Base-by-base conservation (phyloP, 1,284 basidiomycete genomes). In the Pseudozyma sp. region DNA sequence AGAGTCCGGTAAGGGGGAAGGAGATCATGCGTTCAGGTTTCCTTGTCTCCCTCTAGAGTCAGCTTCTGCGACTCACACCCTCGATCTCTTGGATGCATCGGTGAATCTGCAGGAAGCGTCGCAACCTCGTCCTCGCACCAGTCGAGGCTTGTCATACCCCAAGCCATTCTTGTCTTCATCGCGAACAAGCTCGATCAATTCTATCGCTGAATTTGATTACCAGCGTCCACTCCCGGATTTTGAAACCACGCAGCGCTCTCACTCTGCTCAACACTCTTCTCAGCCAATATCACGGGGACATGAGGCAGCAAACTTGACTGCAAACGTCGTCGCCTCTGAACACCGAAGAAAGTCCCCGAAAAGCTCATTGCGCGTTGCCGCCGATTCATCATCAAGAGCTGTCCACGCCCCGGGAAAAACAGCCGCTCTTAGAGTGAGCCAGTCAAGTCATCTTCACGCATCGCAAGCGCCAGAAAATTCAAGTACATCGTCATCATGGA, bases 121-220 rank as follows among this genome's bases (percentile, higher is more conserved):
- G 10, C 49, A 44, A 8, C 19, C 54, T 49, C 50, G 60, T 13
- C 67, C 67, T 30, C 53, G 56, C n/a, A 69, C 60, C 5, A 69
- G 67, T n/a, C 30, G 67, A 16, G 67, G 67, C 0, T 13, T 60
- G 39, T 48, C 24, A 11, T 14, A 50, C 10, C 67, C 37, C 7
- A 59, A 64, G 29, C 60, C 60, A 3, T 69, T 64, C 34, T 49
- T 64, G 5, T 69, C 67, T 14, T 59, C 55, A 11, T 62, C 59
- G 2, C 59, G 56, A 3, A 34, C 66, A 7, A 55, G 60, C 0
- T 62, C 54, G 1, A 68, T 68, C 10, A 52, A 54, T 3, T 68
- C 66, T 0, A 62, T 63, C 5, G 47, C 54, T 13, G 34, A 63
- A 24, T 34, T 53, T 29, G 56, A 49, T 5, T 5, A 24, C 10